Evolutionary conservation across 371 early-diverging fungal species (phyloP).

Genomic region (Rhizomucor pusillus): DNA sequence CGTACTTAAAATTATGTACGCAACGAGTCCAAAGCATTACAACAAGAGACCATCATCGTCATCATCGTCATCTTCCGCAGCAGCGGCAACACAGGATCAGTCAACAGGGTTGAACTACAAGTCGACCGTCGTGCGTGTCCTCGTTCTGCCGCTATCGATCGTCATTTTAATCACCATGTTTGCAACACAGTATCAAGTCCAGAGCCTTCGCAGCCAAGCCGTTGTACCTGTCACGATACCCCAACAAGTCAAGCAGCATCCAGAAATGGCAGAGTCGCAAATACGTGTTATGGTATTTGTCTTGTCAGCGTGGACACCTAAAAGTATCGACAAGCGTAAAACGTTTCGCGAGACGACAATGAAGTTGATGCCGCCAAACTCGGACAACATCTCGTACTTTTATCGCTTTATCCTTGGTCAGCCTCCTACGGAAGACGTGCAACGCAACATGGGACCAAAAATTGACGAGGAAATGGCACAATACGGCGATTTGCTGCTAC

Average conservation of each 20-base stretch:
- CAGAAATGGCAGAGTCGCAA: slow-evolving; percentile 27
- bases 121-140: slow-evolving; percentile 38
- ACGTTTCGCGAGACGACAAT: slow-evolving; percentile 57
- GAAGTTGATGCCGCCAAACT: slow-evolving; percentile 48
- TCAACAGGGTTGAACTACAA: slow-evolving; percentile 20
- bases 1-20: slow-evolving; percentile 31
- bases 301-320: slow-evolving; percentile 56
- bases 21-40: slow-evolving; percentile 28
- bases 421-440: slow-evolving; percentile 31
- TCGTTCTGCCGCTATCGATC: slow-evolving; percentile 37
- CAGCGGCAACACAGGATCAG: slow-evolving; percentile 8
- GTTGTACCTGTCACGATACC: neutral
- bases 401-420: slow-evolving; percentile 57
- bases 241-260: slow-evolving; percentile 9
- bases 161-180: slow-evolving; percentile 48
- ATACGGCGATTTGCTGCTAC: slow-evolving; percentile 45
- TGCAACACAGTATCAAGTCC: slow-evolving; percentile 36
- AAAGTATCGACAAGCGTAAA: slow-evolving; percentile 46
- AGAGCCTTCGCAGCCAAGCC: slow-evolving; percentile 24
- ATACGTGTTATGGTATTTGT: slow-evolving; percentile 52
- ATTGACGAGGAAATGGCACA: slow-evolving; percentile 40
- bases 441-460: slow-evolving; percentile 27
- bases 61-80: neutral
- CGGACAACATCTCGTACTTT: slow-evolving; percentile 35
- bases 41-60: slow-evolving; percentile 15